Percentiles rank a stretch among this genome's conserved stretches.
These are phyloP conservation scores for Penicillium sp. DNA, from an alignment of 2,329 filamentous ascomycete species.

Conservation along the genomic window DNA sequence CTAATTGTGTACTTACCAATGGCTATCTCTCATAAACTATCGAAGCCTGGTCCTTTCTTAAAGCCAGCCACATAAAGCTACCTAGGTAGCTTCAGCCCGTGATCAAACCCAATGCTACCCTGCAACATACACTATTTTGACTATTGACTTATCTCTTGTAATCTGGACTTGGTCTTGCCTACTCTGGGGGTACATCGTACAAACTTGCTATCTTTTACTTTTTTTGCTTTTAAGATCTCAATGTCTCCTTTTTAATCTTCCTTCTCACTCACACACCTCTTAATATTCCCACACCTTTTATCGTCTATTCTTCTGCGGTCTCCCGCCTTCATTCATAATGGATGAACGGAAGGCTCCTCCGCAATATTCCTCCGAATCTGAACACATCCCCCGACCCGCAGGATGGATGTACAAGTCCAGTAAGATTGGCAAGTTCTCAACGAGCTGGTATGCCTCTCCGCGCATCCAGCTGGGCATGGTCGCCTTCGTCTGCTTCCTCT, in stretches of 20 bases:
- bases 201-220: neutral
- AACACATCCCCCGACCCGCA: conserved; percentile 7
- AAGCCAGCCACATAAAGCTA: neutral
- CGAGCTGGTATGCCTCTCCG: conserved; percentile 62
- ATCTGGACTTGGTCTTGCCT: neutral
- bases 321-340: neutral
- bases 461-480: conserved; percentile 60
- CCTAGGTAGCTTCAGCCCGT: neutral
- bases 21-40: neutral
- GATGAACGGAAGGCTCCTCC: neutral
- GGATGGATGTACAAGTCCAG: conserved; percentile 51
- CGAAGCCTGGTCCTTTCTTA: neutral
- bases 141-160: neutral
- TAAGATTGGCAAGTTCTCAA: conserved; percentile 42
- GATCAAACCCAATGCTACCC: conserved; percentile 2
- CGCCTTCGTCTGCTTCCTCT: conserved; percentile 57
- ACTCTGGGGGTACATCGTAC: neutral
- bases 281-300: neutral
- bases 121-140: neutral
- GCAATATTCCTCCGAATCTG: neutral
- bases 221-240: neutral
- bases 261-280: neutral
- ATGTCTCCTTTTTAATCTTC: neutral
- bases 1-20: neutral
- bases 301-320: neutral